Percentiles rank a stretch among this genome's conserved stretches.
Conservation (phyloP, 2,329 filamentous ascomycete species). For the Botryotinia globosa region DNA sequence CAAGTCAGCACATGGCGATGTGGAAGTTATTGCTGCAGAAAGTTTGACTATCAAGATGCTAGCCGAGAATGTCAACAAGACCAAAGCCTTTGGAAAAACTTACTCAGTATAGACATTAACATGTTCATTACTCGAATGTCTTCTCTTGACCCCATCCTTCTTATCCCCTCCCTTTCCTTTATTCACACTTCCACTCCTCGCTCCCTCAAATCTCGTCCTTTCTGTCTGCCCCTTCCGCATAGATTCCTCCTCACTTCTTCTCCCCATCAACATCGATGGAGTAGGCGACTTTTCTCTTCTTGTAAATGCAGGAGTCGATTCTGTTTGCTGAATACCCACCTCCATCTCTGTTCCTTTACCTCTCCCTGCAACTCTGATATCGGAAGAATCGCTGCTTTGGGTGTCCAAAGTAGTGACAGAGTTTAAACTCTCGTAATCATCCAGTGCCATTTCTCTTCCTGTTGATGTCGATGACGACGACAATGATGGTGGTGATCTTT, state of each 20-base stretch:
- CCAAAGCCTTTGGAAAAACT: not conserved
- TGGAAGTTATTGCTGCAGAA: not conserved
- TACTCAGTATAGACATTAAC: conserved; percentile 24
- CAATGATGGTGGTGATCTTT: not conserved
- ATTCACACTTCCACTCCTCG: not conserved
- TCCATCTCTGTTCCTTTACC: conserved; percentile 2
- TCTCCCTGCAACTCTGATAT: not conserved
- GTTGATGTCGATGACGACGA: not conserved
- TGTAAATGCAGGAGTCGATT: not conserved
- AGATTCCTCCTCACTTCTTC: not conserved
- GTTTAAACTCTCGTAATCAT: conserved; percentile 13
- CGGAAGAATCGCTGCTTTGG: not conserved
- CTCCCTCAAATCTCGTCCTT: not conserved
- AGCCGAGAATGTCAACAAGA: not conserved
- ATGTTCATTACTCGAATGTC: conserved; percentile 13
- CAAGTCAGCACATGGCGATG: not conserved
- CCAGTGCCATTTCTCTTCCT: not conserved
- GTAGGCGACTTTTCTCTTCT: conserved; percentile 7
- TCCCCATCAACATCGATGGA: conserved; percentile 10
- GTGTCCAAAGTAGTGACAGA: conserved; percentile 5
- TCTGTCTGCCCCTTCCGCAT: not conserved
- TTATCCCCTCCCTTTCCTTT: conserved; percentile 9
- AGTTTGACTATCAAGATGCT: not conserved
- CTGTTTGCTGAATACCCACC: conserved; percentile 1
- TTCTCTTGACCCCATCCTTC: conserved; percentile 12